Evolutionary conservation across 2,329 filamentous ascomycete species (phyloP).

Genomic region (Lecanicillium sp.): DNA sequence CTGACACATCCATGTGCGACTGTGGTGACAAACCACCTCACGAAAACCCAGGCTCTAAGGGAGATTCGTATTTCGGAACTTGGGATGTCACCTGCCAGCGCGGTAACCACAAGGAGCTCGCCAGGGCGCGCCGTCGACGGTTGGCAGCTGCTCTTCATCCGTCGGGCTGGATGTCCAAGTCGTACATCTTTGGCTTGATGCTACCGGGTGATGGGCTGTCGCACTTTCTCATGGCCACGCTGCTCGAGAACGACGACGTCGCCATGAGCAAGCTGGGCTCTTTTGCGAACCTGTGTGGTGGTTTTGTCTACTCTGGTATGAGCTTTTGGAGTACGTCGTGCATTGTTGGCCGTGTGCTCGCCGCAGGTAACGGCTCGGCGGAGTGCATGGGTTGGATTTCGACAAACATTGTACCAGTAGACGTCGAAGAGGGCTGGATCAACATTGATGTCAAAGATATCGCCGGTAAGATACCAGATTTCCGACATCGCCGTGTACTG

Average conservation of each 20-base stretch:
- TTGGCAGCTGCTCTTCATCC: slow-evolving; percentile 52
- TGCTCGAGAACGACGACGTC: slow-evolving; percentile 58
- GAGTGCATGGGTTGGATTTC: slow-evolving; percentile 67
- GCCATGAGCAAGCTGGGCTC: slow-evolving; percentile 54
- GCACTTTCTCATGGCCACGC: slow-evolving; percentile 59
- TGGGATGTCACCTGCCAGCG: slow-evolving; percentile 31
- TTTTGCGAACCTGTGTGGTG: slow-evolving; percentile 56
- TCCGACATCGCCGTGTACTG: no score
- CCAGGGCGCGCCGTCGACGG: slow-evolving; percentile 42
- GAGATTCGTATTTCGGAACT: slow-evolving; percentile 43
- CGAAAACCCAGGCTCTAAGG: slow-evolving; percentile 17
- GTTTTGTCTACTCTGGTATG: slow-evolving; percentile 57
- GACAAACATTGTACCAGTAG: slow-evolving; percentile 49
- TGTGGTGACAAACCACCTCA: not conserved
- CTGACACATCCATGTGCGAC: slow-evolving; percentile 13
- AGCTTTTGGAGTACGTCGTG: slow-evolving; percentile 66
- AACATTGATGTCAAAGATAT: slow-evolving; percentile 51
- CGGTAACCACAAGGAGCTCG: slow-evolving; percentile 23
- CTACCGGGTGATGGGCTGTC: slow-evolving; percentile 57
- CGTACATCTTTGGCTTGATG: slow-evolving; percentile 59
- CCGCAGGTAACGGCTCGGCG: slow-evolving; percentile 53
- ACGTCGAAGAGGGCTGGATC: slow-evolving; percentile 50
- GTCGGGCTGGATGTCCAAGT: slow-evolving; percentile 62
- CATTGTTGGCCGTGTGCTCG: slow-evolving; percentile 58
- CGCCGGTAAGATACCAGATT: slow-evolving; percentile 43